These are phyloP conservation scores for Magnaporthiopsis rhizophila DNA, from an alignment of 2,329 filamentous ascomycete species.

Conservation along the genomic window DNA sequence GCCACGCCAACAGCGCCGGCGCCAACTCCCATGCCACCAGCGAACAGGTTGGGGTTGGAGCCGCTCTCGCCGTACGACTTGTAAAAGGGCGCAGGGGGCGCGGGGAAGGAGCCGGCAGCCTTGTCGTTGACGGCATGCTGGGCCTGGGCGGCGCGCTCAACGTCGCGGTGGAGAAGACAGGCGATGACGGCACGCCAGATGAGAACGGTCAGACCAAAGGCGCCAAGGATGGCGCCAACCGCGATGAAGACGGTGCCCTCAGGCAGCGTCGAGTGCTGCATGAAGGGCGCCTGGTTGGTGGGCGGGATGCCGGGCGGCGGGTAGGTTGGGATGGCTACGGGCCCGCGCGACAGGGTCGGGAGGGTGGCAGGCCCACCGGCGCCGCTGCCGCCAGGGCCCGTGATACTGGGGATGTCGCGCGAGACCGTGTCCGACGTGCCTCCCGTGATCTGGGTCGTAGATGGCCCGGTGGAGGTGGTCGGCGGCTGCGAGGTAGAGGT, in stretches of 20 bases:
- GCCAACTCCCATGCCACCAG: constrained; percentile 19
- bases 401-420: constrained; percentile 15
- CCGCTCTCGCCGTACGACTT: constrained; percentile 51
- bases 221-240: constrained; percentile 80
- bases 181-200: constrained; percentile 83
- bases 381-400: constrained; percentile 11
- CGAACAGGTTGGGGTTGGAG: constrained; percentile 43
- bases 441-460: neutral
- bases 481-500: constrained; percentile 10
- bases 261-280: constrained; percentile 77
- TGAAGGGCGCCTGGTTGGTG: constrained; percentile 78
- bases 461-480: constrained; percentile 7
- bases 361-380: constrained; percentile 17
- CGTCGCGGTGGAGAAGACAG: constrained; percentile 85
- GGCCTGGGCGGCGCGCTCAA: constrained; percentile 73
- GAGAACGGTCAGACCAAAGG: constrained; percentile 73
- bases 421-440: neutral
- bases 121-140: constrained; percentile 66
- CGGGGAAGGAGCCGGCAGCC: constrained; percentile 46
- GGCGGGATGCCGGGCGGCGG: constrained; percentile 73
- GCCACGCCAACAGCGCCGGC: constrained; percentile 18
- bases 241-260: constrained; percentile 95
- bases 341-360: constrained; percentile 32
- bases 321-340: constrained; percentile 42
- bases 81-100: constrained; percentile 52